phyloP scores from a whole-genome alignment of 331 rosid species.

The Malus hybrid region DNA sequence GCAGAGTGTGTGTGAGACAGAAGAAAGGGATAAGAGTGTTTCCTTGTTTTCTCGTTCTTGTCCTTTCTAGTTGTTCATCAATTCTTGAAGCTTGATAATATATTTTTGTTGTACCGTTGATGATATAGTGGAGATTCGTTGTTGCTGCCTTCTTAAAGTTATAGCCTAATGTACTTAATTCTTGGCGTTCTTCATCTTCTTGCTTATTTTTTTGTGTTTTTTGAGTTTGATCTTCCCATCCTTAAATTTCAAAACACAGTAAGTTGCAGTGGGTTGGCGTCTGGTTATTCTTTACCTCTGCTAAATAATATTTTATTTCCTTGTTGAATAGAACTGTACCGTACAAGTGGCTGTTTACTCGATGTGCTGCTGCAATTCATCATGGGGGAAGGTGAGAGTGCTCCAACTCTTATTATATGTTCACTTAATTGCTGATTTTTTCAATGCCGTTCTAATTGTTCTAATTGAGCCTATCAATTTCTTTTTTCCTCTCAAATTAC shows the following conservation, averaged over 20 bases:
- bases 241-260: neutral
- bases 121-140: no score
- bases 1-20: no score
- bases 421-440: neutral
- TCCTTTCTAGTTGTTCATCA: no score
- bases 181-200: no score
- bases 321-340: conserved; percentile 45
- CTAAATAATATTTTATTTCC: conserved; percentile 1
- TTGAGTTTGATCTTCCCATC: neutral
- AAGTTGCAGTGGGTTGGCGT: neutral
- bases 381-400: conserved; percentile 84
- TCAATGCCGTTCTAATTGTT: neutral
- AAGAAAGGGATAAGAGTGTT: no score
- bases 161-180: no score
- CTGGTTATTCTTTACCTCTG: neutral
- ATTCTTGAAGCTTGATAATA: no score
- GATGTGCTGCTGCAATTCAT: conserved; percentile 65
- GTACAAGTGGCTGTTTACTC: conserved; percentile 63
- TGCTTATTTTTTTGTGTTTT: no score
- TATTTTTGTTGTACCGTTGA: no score
- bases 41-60: no score
- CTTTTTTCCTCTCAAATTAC: neutral
- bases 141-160: no score
- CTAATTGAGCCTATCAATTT: neutral
- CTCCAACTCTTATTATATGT: neutral